These are phyloP conservation scores for Asterochloris erici DNA, from an alignment of 139 green algal species.

Conservation along the genomic window DNA sequence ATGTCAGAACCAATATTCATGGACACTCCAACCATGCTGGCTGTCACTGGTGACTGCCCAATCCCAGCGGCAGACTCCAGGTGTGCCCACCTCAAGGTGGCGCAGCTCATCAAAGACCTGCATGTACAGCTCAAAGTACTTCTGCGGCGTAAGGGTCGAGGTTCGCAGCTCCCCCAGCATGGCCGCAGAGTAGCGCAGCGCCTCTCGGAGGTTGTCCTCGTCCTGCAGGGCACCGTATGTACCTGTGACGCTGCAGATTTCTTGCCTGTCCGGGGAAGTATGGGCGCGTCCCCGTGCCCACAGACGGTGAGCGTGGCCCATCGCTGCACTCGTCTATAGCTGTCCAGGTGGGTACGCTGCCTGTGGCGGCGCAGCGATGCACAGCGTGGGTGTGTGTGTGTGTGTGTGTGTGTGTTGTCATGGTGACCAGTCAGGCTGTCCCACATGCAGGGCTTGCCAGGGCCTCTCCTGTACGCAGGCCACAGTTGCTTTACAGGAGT, in stretches of 20 bases:
- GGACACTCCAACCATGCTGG: neutral
- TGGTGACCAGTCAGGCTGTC: neutral
- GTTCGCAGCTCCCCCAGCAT: constrained; percentile 96
- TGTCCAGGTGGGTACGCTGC: too few relatives aligned
- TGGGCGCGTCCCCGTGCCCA: neutral
- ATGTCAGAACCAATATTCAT: neutral
- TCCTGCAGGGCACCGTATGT: constrained; percentile 53
- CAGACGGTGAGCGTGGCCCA: neutral
- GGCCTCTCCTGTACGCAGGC: too few relatives aligned
- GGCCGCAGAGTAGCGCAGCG: constrained; percentile 78
- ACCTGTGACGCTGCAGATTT: neutral
- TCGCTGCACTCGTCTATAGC: neutral
- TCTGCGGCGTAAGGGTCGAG: constrained; percentile 83
- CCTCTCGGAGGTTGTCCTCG: constrained; percentile 91
- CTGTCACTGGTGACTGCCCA: neutral
- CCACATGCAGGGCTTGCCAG: too few relatives aligned
- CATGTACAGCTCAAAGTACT: constrained; percentile 99
- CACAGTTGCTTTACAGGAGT: too few relatives aligned
- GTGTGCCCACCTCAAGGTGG: constrained; percentile 50
- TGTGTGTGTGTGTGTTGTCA: too few relatives aligned
- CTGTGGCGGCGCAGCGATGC: too few relatives aligned
- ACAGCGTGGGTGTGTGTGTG: too few relatives aligned
- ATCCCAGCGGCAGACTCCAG: neutral
- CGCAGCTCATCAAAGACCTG: constrained; percentile 81
- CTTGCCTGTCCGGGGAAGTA: neutral